Conservation (phyloP, 2,329 filamentous ascomycete genomes). For the Paraphaeosphaeria sporulosa region DNA sequence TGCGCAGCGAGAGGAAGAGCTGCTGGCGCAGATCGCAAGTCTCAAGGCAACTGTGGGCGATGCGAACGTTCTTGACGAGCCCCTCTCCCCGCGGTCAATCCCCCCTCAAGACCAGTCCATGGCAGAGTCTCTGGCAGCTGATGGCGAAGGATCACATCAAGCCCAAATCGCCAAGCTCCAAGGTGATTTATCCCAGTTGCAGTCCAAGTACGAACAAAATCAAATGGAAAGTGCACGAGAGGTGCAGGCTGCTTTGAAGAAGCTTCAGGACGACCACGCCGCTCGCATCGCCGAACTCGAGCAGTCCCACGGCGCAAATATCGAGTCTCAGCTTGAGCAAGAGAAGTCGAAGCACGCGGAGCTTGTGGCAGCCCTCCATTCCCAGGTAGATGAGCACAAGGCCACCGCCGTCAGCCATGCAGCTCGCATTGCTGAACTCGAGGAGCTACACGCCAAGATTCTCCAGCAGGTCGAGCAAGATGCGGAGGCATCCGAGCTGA, state of each 20-base stretch:
- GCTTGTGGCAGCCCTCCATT: slow-evolving; percentile 66
- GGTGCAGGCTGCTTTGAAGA: slow-evolving; percentile 68
- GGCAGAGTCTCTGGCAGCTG: slow-evolving; percentile 25
- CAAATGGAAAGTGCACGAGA: slow-evolving; percentile 76
- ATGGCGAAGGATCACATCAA: slow-evolving; percentile 53
- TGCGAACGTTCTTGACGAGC: slow-evolving; percentile 25
- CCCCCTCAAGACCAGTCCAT: slow-evolving; percentile 17
- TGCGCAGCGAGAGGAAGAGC: slow-evolving; percentile 75
- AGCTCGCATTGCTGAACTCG: slow-evolving; percentile 74
- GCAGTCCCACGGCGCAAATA: slow-evolving; percentile 35
- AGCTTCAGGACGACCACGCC: slow-evolving; percentile 46
- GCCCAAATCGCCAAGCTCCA: slow-evolving; percentile 72
- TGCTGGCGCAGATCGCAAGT: slow-evolving; percentile 73
- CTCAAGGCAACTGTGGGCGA: slow-evolving; percentile 65
- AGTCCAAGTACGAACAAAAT: slow-evolving; percentile 79
- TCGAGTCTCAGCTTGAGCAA: slow-evolving; percentile 46
- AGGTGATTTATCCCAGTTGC: slow-evolving; percentile 76
- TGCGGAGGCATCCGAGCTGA: slow-evolving; percentile 65
- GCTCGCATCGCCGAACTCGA: slow-evolving; percentile 41
- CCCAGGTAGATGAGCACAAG: slow-evolving; percentile 83
- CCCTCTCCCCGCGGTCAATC: slow-evolving; percentile 25
- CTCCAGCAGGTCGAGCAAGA: slow-evolving; percentile 73
- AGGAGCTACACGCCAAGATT: slow-evolving; percentile 72
- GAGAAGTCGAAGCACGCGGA: slow-evolving; percentile 58
- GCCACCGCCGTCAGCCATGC: slow-evolving; percentile 73